phyloP scores from a whole-genome alignment of 2,329 filamentous ascomycete species.

The Talaromyces sp. region DNA sequence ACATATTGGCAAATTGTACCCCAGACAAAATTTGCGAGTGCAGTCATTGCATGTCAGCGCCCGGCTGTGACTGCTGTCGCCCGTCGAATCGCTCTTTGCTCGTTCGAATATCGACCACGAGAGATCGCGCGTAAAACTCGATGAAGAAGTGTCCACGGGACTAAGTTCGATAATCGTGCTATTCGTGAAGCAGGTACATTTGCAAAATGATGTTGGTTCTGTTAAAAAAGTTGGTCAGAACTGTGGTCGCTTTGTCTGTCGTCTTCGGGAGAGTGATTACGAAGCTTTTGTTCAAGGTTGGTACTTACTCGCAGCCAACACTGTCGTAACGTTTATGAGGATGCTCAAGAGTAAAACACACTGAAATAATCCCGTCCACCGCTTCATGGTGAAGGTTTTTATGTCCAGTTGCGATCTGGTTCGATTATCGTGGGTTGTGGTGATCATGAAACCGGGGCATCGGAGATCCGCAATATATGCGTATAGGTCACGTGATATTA shows the following conservation, averaged over 20 bases:
- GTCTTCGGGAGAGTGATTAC: not conserved
- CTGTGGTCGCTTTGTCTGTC: not conserved
- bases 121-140: not conserved
- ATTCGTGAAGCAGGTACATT: constrained; percentile 65
- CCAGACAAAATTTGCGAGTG: constrained; percentile 62
- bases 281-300: not conserved
- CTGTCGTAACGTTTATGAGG: constrained; percentile 22
- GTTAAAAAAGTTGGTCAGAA: not conserved
- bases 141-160: constrained; percentile 20
- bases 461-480: not conserved
- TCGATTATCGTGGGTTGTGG: not conserved
- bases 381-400: constrained; percentile 16
- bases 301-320: constrained; percentile 32
- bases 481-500: constrained; percentile 3
- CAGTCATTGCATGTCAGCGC: constrained; percentile 59
- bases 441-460: not conserved
- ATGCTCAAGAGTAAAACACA: constrained; percentile 24
- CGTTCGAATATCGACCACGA: not conserved
- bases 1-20: constrained; percentile 58
- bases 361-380: constrained; percentile 11
- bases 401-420: not conserved
- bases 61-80: constrained; percentile 26
- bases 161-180: constrained; percentile 64
- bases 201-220: constrained; percentile 60
- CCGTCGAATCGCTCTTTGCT: not conserved